Evolutionary conservation across 2,329 filamentous ascomycete species (phyloP).

Genomic region (Xylariaceae sp.): DNA sequence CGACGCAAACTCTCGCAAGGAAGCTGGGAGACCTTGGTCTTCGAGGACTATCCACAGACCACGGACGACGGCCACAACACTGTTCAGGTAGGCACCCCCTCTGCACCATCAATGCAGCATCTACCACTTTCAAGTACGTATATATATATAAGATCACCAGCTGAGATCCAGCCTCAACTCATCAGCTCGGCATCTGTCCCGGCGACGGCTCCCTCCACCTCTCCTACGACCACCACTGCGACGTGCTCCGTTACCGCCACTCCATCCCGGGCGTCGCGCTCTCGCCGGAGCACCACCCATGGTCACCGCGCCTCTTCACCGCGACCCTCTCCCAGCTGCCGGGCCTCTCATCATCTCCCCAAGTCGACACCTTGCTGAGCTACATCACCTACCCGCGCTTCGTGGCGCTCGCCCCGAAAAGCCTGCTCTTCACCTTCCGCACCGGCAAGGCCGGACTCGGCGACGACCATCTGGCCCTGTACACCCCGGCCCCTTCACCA

Average conservation of each 20-base stretch:
- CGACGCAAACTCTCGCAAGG: conserved; percentile 37
- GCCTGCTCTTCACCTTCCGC: conserved; percentile 44
- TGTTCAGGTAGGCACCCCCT: conserved; percentile 43
- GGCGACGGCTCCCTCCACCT: conserved; percentile 50
- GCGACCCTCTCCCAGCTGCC: conserved; percentile 32
- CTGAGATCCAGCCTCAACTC: conserved; percentile 3
- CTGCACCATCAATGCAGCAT: too few relatives aligned
- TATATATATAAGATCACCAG: neutral
- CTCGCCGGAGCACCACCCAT: conserved; percentile 25
- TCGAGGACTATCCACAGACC: conserved; percentile 45
- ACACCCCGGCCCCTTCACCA: conserved; percentile 19
- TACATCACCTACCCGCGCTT: conserved; percentile 48
- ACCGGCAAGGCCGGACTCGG: conserved; percentile 47
- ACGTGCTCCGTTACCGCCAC: conserved; percentile 35
- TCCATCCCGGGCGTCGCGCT: conserved; percentile 29
- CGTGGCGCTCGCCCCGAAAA: conserved; percentile 29
- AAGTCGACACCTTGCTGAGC: conserved; percentile 23
- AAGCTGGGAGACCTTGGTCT: conserved; percentile 41
- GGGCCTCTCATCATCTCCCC: conserved; percentile 21
- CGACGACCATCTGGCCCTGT: conserved; percentile 44
- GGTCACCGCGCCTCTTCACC: conserved; percentile 33
- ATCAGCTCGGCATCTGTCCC: conserved; percentile 39
- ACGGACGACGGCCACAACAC: conserved; percentile 50
- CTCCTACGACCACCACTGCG: conserved; percentile 48
- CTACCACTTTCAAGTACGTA: too few relatives aligned